phyloP scores from a whole-genome alignment of 2,329 filamentous ascomycete species.

The Penicillium griseofulvum region DNA sequence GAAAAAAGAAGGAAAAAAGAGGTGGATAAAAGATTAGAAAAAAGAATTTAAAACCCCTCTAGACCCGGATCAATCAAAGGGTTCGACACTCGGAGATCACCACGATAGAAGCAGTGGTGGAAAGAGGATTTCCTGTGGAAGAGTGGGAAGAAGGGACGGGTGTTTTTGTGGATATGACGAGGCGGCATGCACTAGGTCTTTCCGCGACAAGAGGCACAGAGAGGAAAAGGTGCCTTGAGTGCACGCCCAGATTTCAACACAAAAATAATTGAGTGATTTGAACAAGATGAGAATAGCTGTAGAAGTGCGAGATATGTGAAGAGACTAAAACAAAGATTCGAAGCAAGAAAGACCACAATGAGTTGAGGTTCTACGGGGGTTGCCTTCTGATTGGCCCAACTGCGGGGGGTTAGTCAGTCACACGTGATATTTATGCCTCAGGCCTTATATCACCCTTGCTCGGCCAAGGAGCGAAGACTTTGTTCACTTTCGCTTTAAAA shows the following conservation, averaged over 20 bases:
- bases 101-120: conserved; percentile 19
- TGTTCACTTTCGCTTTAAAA: background rate
- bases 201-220: conserved; percentile 30
- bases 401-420: background rate
- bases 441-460: conserved; percentile 1
- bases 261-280: conserved; percentile 8
- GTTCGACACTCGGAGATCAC: conserved; percentile 16
- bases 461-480: background rate
- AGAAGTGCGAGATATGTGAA: conserved; percentile 20
- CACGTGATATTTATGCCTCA: conserved; percentile 18
- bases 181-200: conserved; percentile 35
- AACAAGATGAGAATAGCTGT: conserved; percentile 3
- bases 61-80: conserved; percentile 15
- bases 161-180: conserved; percentile 45
- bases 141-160: conserved; percentile 30
- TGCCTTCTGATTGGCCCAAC: conserved; percentile 17
- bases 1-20: conserved; percentile 13
- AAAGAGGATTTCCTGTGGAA: conserved; percentile 18
- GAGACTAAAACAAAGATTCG: conserved; percentile 21
- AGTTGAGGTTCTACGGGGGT: conserved; percentile 21
- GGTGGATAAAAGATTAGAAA: conserved; percentile 21
- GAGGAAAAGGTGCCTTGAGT: conserved; percentile 30
- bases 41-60: conserved; percentile 19
- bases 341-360: conserved; percentile 14
- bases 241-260: conserved; percentile 19